Conservation (phyloP, 192 early-diverging fungal genomes). For the Entomortierella beljakovae region DNA sequence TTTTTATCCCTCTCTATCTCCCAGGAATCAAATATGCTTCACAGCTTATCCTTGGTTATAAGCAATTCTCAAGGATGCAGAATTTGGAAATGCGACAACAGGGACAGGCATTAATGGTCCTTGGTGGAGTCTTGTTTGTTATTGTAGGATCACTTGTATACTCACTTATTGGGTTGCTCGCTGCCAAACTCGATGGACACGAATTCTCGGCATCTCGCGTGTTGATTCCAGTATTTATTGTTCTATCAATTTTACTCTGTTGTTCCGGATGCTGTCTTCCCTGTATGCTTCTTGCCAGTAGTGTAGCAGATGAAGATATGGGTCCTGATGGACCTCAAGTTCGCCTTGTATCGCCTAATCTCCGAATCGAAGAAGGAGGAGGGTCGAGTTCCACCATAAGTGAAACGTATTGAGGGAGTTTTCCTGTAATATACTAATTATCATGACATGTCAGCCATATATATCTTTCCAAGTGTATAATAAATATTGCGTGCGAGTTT, state of each 20-base stretch:
- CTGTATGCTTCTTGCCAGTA: conserved; percentile 61
- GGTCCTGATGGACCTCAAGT: conserved; percentile 51
- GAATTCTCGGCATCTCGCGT: conserved; percentile 61
- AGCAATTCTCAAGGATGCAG: conserved; percentile 47
- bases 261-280: conserved; percentile 71
- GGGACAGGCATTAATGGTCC: conserved; percentile 58
- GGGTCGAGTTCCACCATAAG: neutral
- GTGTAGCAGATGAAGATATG: conserved; percentile 54
- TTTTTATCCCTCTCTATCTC: conserved; percentile 80
- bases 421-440: too few species aligned
- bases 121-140: conserved; percentile 57
- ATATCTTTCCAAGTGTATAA: too few species aligned
- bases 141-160: conserved; percentile 57
- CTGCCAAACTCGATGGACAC: conserved; percentile 55
- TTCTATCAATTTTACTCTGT: conserved; percentile 64
- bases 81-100: conserved; percentile 59
- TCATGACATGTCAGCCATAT: too few species aligned
- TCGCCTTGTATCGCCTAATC: conserved; percentile 51
- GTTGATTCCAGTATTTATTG: conserved; percentile 77
- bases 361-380: conserved; percentile 30
- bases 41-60: conserved; percentile 57
- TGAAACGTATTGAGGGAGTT: neutral
- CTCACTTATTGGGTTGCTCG: conserved; percentile 51
- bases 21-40: conserved; percentile 67
- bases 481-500: too few species aligned